Evolutionary conservation across 1,284 basidiomycete genomes (phyloP).

Genomic region (Tylopilus sp.): DNA sequence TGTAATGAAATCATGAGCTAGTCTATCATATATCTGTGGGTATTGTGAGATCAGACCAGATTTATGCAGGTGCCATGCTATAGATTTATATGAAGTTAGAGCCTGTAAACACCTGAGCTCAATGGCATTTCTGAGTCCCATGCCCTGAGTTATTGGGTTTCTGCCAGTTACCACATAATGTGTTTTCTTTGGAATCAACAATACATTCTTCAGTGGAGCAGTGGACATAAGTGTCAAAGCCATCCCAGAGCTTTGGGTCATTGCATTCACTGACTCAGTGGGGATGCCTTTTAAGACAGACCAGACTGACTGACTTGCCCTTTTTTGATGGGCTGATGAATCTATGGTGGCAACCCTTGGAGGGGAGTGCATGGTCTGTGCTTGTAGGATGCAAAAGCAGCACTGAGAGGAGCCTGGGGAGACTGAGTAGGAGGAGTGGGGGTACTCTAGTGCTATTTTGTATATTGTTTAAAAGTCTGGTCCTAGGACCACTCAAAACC

Average conservation of each 20-base stretch:
- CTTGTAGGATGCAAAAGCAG: not conserved
- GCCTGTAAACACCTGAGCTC: not conserved
- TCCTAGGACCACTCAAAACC: too few relatives aligned
- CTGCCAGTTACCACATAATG: conserved; percentile 2
- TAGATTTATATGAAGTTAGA: not conserved
- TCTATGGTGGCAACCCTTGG: not conserved
- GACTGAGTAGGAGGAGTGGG: not conserved
- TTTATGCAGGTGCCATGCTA: not conserved
- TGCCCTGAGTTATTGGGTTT: not conserved
- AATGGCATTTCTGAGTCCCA: conserved; percentile 1
- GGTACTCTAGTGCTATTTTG: not conserved
- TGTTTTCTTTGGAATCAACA: too few relatives aligned
- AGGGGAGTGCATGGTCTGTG: too few relatives aligned
- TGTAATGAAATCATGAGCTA: too few relatives aligned
- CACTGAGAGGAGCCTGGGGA: not conserved
- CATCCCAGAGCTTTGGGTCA: too few relatives aligned
- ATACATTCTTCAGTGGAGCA: too few relatives aligned
- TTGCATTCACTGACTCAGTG: too few relatives aligned
- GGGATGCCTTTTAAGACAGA: not conserved
- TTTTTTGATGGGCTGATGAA: not conserved
- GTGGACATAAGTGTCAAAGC: too few relatives aligned
- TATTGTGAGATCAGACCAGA: too few relatives aligned
- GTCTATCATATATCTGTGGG: too few relatives aligned
- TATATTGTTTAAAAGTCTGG: too few relatives aligned
- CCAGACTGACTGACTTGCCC: not conserved